Evolutionary conservation across 768 basidiomycete genomes (phyloP), one percentile per base, ranked within the genome.

Genomic region (Pluteus cervinus): DNA sequence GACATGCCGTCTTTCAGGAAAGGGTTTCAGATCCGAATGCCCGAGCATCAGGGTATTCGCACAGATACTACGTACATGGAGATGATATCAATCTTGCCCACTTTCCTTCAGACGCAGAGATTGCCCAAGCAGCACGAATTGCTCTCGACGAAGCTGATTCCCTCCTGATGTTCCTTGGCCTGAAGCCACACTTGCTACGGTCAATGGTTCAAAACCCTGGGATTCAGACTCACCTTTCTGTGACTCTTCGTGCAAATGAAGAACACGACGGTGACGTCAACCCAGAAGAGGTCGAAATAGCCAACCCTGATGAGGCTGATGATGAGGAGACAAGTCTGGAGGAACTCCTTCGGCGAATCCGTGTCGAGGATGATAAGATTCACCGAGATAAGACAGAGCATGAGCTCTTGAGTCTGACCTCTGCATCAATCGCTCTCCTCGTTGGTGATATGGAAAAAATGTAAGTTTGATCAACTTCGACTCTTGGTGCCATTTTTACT

Each of bases 41-140:
- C 9, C 21, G 38, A 0, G 56, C 54, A 6, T 30, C 41, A 29
- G 53, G 56, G 8, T 60, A 60, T 34, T 40, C 28, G 11, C 58
- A 60, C 33, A 57, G 50, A n/a, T 57, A 57, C 33, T 43, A 41
- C n/a, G 20, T 24, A 11, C 49, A 39, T 9, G 30, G 52, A 3
- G 42, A 54, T 44, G 26, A 55, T 8, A 7, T 14, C 5, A 35
- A 20, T 3, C 50, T 60, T 1, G 40, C 48, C 1, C 29, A 24
- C 9, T 58, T 49, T 35, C 55, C 51, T 18, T 40, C 49, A 1
- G 44, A 59, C 28, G 11, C 10, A 5, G 51, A 57, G 17, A 54
- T 58, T 17, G 21, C 43, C 4, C 21, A 22, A n/a, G 44, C 34
- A n/a, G 45, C 52, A 2, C 24, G 32, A 2, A 24, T 31, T 3